Percentiles rank a stretch among this genome's conserved stretches.
phyloP scores from a whole-genome alignment of 2,329 filamentous ascomycete species.

The Apiospora saccharicola region DNA sequence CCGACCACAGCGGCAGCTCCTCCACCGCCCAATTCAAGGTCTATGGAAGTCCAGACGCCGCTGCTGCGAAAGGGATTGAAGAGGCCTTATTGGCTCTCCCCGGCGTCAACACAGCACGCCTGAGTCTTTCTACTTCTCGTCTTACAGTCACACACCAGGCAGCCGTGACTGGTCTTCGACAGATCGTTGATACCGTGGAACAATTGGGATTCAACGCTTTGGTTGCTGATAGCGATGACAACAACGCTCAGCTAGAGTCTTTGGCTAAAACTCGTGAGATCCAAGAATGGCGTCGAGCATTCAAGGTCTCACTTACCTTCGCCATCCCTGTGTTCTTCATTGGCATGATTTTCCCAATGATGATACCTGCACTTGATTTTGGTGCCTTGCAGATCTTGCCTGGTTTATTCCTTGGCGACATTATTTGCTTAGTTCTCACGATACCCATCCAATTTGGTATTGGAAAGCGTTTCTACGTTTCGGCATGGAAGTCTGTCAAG shows the following conservation, averaged over 20 bases:
- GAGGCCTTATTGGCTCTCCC: slow-evolving; percentile 67
- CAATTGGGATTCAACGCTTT: slow-evolving; percentile 86
- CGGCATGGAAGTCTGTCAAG: slow-evolving; percentile 91
- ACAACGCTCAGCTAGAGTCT: slow-evolving; percentile 94
- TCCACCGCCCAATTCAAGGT: slow-evolving; percentile 81
- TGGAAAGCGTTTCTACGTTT: slow-evolving; percentile 90
- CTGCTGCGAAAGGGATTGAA: slow-evolving; percentile 76
- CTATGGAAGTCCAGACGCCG: slow-evolving; percentile 78
- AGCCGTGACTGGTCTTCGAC: slow-evolving; percentile 76
- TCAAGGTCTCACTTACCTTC: slow-evolving; percentile 79
- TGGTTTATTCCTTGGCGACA: slow-evolving; percentile 87
- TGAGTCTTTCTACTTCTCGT: slow-evolving; percentile 77
- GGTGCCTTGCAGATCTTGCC: slow-evolving; percentile 71
- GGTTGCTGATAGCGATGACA: slow-evolving; percentile 90
- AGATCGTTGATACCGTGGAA: slow-evolving; percentile 84
- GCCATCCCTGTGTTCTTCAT: slow-evolving; percentile 90
- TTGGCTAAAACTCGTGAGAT: slow-evolving; percentile 97
- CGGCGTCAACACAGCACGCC: slow-evolving; percentile 76
- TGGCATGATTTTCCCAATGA: slow-evolving; percentile 95
- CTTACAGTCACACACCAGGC: slow-evolving; percentile 78
- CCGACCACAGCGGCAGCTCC: slow-evolving; percentile 61
- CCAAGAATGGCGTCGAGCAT: slow-evolving; percentile 86
- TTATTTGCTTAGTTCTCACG: slow-evolving; percentile 84
- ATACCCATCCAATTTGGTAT: slow-evolving; percentile 97
- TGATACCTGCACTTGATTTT: slow-evolving; percentile 77